Conservation (phyloP, 2,329 filamentous ascomycete species). For the Reticulascus tulasneorum region DNA sequence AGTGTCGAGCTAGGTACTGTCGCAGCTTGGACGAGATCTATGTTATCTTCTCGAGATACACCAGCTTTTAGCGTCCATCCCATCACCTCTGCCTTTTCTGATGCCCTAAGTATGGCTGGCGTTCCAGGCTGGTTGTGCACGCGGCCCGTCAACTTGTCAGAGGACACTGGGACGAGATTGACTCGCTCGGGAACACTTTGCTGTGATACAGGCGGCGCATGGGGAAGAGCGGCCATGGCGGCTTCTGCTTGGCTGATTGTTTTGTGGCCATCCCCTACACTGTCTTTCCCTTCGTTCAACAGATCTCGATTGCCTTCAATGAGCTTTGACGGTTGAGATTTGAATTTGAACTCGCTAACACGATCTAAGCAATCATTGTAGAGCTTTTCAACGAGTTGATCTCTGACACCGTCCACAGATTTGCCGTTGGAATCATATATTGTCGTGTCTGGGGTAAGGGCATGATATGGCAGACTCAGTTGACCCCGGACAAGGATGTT, state of each 20-base stretch:
- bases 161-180: constrained; percentile 59
- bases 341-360: constrained; percentile 85
- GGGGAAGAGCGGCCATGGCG: constrained; percentile 57
- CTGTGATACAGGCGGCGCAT: constrained; percentile 49
- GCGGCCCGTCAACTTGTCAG: constrained; percentile 67
- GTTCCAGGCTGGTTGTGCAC: constrained; percentile 68
- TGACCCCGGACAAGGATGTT: constrained; percentile 90
- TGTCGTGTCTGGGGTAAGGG: constrained; percentile 74
- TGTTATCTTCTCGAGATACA: constrained; percentile 57
- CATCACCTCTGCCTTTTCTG: constrained; percentile 72
- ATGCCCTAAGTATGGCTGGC: constrained; percentile 66
- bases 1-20: constrained; percentile 66
- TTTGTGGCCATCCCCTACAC: constrained; percentile 62
- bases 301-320: constrained; percentile 79
- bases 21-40: constrained; percentile 67
- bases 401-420: constrained; percentile 72
- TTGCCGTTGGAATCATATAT: constrained; percentile 82
- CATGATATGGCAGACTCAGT: constrained; percentile 80
- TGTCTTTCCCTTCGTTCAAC: constrained; percentile 80
- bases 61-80: constrained; percentile 74
- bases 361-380: constrained; percentile 95
- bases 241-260: constrained; percentile 73
- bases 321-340: constrained; percentile 62
- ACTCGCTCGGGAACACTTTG: constrained; percentile 50
- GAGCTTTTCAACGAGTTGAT: constrained; percentile 81